Percentiles rank a stretch among this genome's conserved stretches.
phyloP scores from a whole-genome alignment of 1,139 yeast species.

The Scheffersomyces illinoinensis region DNA sequence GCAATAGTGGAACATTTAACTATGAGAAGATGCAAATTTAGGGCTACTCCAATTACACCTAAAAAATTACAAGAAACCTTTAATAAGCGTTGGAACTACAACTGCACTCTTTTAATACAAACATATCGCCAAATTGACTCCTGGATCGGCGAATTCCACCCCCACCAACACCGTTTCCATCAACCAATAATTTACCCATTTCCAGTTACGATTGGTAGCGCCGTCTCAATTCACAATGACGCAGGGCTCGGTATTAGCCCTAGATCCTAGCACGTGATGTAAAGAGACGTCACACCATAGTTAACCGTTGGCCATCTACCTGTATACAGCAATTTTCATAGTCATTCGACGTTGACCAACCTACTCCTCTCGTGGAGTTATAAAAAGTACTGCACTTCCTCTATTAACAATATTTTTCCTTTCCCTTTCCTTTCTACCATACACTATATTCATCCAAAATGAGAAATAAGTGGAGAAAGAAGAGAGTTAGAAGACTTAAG shows the following conservation, averaged over 20 bases:
- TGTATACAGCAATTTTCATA: neutral
- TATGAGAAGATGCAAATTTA: neutral
- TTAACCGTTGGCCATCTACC: neutral
- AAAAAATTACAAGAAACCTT: too few species aligned
- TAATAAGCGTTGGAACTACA: neutral
- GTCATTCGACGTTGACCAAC: slow-evolving; percentile 2
- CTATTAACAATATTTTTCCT: slow-evolving; percentile 15
- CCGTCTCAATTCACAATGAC: neutral
- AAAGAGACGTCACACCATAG: neutral
- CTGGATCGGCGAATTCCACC: neutral
- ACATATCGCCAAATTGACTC: neutral
- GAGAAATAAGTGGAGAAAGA: slow-evolving; percentile 98
- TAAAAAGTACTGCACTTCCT: slow-evolving; percentile 9
- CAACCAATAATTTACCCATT: neutral
- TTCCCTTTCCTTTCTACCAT: slow-evolving; percentile 11
- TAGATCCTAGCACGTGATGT: slow-evolving; percentile 3
- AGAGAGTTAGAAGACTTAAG: slow-evolving; percentile 99
- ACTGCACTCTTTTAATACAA: neutral
- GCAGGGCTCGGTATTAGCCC: neutral
- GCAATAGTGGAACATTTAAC: neutral
- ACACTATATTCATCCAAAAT: slow-evolving; percentile 45
- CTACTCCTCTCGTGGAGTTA: slow-evolving; percentile 7
- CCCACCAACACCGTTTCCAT: neutral
- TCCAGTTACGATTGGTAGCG: neutral
- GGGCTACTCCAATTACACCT: neutral